Conservation (phyloP, 78 protist species). For the Dictyostelium capitatum region DNA sequence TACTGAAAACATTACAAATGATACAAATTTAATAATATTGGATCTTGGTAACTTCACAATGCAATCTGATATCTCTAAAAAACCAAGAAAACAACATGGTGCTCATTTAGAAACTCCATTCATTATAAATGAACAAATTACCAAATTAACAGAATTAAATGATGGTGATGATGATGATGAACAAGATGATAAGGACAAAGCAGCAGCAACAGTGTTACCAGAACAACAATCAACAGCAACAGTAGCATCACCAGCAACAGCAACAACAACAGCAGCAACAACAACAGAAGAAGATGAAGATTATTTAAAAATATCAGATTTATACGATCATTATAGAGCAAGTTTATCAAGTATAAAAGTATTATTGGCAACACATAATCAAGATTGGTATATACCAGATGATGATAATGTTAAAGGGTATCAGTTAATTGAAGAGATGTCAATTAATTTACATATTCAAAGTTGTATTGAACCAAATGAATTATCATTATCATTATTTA, state of each 20-base stretch:
- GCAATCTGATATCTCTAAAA: constrained; percentile 50
- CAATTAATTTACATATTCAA: constrained; percentile 64
- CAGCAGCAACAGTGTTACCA: too few relatives aligned
- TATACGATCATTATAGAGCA: constrained; percentile 75
- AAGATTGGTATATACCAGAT: constrained; percentile 50
- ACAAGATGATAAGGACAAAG: too few relatives aligned
- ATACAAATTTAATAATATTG: constrained; percentile 50
- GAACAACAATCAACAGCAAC: background rate
- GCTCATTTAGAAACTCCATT: constrained; percentile 13
- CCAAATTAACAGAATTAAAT: background rate
- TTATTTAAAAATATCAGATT: constrained; percentile 47
- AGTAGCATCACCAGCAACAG: too few relatives aligned
- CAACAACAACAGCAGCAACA: background rate
- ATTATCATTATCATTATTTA: constrained; percentile 60
- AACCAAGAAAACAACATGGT: constrained; percentile 10
- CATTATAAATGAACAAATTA: constrained; percentile 33
- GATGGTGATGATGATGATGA: constrained; percentile 7
- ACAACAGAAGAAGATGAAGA: background rate
- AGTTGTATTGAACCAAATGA: constrained; percentile 73
- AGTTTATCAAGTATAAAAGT: constrained; percentile 58
- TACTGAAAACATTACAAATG: background rate
- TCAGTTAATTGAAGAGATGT: constrained; percentile 69
- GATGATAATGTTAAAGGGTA: constrained; percentile 5
- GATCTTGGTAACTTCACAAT: constrained; percentile 62
- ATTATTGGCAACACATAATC: constrained; percentile 18